Base-by-base conservation (phyloP, 2,329 filamentous ascomycete genomes). In the Teratosphaeriaceae sp. region DNA sequence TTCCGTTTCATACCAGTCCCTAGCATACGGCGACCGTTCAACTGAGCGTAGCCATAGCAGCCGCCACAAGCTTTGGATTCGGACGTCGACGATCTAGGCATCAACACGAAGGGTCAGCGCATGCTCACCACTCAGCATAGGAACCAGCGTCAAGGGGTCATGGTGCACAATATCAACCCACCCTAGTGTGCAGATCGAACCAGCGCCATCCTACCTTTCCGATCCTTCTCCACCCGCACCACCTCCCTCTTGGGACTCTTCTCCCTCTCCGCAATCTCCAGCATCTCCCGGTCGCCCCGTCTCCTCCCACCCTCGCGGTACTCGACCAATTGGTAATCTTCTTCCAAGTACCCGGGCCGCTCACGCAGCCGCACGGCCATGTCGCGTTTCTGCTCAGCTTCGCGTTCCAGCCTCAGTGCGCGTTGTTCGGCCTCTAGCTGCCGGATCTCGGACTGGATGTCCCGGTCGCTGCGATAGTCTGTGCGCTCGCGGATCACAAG, bases 201-300 rank as follows among this genome's bases (percentile, higher is more conserved):
- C 71, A 89, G 81, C 73, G 82, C 79, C 80, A 92, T 82, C 85
- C 83, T 92, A 94, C 89, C 88, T 88, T 86, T 92, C 74, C 84
- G 84, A 70, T 96, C 88, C 74, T 85, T 88, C 69, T 88, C 85
- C 57, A 95, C 80, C 55, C 84, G 74, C 50, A 85, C 71, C 42
- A 81, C 66, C 46, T 80, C 76, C 39, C 74, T 67, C 29, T 65
- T 64, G 18, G 60, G 60, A 43, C 57, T 63, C 31, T 54, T 73
- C 57, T 55, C 69, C 51, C 61, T 52, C 74, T 66, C 61, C 22
- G 58, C 59, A 42, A 68, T 63, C 46, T 80, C 82, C 33, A 85
- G 63, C 35, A 85, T 73, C 24, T 86, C 81, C 21, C 47, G 38
- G 35, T 48, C 43, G 39, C 46, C 45, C 19, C 76, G 68, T 18